phyloP scores from a whole-genome alignment of 192 early-diverging fungal species.

The Spizellomyces punctatus region DNA sequence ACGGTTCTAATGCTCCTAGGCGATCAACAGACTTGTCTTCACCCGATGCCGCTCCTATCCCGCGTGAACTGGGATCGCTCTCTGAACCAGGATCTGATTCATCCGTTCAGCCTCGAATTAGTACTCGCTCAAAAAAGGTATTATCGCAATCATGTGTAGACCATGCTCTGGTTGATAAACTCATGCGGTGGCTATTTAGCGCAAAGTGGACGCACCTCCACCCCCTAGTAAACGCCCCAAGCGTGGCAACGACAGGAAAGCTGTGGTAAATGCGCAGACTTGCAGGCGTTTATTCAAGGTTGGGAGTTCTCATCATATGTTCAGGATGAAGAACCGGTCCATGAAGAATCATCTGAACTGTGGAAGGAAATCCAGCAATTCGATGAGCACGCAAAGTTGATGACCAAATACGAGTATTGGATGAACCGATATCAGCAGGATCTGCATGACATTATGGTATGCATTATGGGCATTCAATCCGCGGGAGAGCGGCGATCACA shows the following conservation, averaged over 20 bases:
- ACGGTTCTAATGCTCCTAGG: background rate
- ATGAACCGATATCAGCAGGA: background rate
- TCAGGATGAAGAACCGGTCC: background rate
- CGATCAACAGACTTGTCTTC: background rate
- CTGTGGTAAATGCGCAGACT: background rate
- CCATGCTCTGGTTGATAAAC: background rate
- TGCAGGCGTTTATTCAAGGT: background rate
- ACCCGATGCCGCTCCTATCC: background rate
- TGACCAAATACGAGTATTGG: background rate
- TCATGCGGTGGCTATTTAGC: background rate
- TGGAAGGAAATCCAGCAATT: background rate
- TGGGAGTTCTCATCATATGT: background rate
- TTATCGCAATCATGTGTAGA: background rate
- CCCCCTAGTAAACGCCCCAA: background rate
- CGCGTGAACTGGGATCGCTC: background rate
- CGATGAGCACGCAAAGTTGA: background rate
- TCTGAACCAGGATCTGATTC: background rate
- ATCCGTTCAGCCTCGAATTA: background rate
- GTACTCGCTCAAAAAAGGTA: conserved; percentile 1
- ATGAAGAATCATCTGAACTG: background rate
- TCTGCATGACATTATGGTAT: background rate
- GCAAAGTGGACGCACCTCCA: background rate
- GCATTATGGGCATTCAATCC: background rate
- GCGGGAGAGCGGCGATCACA: background rate
- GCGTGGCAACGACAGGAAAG: background rate